Conservation (phyloP, 2,329 filamentous ascomycete genomes). For the Hypocrella siamensis region DNA sequence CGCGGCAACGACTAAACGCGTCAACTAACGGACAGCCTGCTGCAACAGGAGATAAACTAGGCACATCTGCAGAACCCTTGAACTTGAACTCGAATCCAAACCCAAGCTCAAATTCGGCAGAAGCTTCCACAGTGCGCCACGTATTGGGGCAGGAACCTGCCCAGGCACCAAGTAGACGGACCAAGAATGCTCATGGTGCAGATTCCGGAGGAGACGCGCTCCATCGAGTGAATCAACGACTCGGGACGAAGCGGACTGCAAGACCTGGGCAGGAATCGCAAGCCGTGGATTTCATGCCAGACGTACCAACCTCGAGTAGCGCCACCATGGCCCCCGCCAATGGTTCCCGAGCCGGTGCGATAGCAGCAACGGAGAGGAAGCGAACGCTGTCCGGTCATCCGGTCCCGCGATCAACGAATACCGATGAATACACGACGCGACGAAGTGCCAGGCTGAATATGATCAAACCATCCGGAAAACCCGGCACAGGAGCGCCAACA, state of each 20-base stretch:
- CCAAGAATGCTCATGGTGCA: slow-evolving; percentile 34
- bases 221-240: slow-evolving; percentile 46
- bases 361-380: slow-evolving; percentile 53
- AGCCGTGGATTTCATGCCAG: slow-evolving; percentile 22
- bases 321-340: slow-evolving; percentile 20
- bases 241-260: slow-evolving; percentile 26
- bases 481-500: slow-evolving; percentile 40
- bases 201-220: slow-evolving; percentile 41
- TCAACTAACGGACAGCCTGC: slow-evolving; percentile 20
- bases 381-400: slow-evolving; percentile 82
- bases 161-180: slow-evolving; percentile 35
- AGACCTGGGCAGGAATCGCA: slow-evolving; percentile 18
- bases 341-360: slow-evolving; percentile 14
- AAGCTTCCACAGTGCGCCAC: slow-evolving; percentile 10
- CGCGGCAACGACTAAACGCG: slow-evolving; percentile 28
- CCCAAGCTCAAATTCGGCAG: too few relatives aligned
- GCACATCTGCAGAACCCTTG: slow-evolving; percentile 36
- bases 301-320: slow-evolving; percentile 19
- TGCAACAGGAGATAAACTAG: slow-evolving; percentile 35
- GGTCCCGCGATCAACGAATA: slow-evolving; percentile 33
- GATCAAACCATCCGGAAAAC: slow-evolving; percentile 54
- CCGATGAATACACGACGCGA: slow-evolving; percentile 44
- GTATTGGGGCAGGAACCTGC: slow-evolving; percentile 26
- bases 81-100: too few relatives aligned
- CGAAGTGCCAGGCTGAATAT: slow-evolving; percentile 56